Percentiles rank a stretch among this genome's conserved stretches.
Evolutionary conservation across 495 filamentous ascomycete species (phyloP).

Genomic region (Filosporella fistucella): DNA sequence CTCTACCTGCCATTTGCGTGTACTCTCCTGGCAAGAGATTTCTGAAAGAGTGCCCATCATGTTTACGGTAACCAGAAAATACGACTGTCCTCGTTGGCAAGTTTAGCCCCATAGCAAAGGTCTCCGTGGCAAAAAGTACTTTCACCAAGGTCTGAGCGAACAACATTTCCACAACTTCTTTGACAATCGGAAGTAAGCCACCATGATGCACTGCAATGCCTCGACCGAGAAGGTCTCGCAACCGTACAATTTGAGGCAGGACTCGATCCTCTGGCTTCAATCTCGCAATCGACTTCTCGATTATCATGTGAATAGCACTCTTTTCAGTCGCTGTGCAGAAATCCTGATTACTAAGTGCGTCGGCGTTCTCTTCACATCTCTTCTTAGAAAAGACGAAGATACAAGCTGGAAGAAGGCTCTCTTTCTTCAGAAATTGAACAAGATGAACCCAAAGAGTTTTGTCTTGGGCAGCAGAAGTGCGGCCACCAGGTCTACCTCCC

Average conservation of each 20-base stretch:
- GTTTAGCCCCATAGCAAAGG: constrained; percentile 97
- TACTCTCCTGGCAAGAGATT: constrained; percentile 94
- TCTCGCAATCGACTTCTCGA: constrained; percentile 91
- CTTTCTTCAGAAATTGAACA: constrained; percentile 83
- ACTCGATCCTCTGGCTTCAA: constrained; percentile 85
- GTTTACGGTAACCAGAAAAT: constrained; percentile 95
- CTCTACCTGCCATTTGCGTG: constrained; percentile 97
- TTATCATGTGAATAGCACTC: constrained; percentile 94
- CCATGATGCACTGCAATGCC: constrained; percentile 97
- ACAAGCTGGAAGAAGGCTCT: constrained; percentile 81
- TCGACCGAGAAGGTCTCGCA: constrained; percentile 79
- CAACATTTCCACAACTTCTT: constrained; percentile 95
- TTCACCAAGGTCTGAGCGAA: constrained; percentile 95
- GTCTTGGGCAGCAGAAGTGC: constrained; percentile 86
- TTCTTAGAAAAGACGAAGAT: constrained; percentile 99
- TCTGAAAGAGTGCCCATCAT: constrained; percentile 86
- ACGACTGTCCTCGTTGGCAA: constrained; percentile 94
- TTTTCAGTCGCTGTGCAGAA: constrained; percentile 90
- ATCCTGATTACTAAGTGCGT: constrained; percentile 90
- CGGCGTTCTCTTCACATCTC: constrained; percentile 93
- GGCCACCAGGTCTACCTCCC: constrained; percentile 72
- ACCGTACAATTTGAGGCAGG: constrained; percentile 83
- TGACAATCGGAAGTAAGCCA: constrained; percentile 91
- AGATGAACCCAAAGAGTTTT: constrained; percentile 96
- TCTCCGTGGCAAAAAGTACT: constrained; percentile 95